Evolutionary conservation across 2,329 filamentous ascomycete genomes (phyloP), one percentile per base, ranked within the genome.

Genomic region (Torrubiella hemipterigena): DNA sequence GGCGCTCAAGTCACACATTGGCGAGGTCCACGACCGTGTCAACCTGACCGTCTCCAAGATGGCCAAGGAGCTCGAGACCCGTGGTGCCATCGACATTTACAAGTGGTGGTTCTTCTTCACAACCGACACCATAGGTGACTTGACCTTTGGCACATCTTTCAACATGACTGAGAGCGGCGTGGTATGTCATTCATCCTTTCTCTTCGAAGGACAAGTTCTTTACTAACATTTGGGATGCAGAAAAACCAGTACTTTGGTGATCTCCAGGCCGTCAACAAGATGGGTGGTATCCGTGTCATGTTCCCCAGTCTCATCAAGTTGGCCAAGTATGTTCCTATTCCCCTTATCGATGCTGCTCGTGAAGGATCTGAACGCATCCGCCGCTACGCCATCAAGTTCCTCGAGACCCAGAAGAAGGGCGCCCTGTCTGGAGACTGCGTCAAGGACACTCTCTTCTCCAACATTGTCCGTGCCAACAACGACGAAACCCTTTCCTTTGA

Each of bases 201-300:
- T 51, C 47, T 29, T 30, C 36, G 12, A 33, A 43, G 14, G 43
- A 47, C 0, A 32, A 40, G 0, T 29, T 55, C 14, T 43, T 18
- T 25, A n/a, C 23, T 25, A 25, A 25, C 23, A 14, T 14, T 12
- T n/a, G 15, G 23, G 23, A n/a, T n/a, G 23, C 17, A 62, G 58
- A 58, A 59, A 49, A 61, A 47, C 25, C 45, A 55, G 31, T 64
- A 62, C 29, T 55, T 48, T 19, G 32, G 40, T 8, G 55, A 60
- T 28, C 41, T 65, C 35, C 51, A 42, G 47, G 44, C 24, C 10
- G 19, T 45, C 5, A 41, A 38, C 6, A 24, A 36, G 10, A 24
- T 42, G 4, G 36, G 34, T 2, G 45, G 35, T 4, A 25, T 52
- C 9, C 32, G 41, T 7, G 21, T 31, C 8, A 37, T 42, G 7